Base-by-base conservation (phyloP, 2,329 filamentous ascomycete species). In the Ophioceras dolichostomum region DNA sequence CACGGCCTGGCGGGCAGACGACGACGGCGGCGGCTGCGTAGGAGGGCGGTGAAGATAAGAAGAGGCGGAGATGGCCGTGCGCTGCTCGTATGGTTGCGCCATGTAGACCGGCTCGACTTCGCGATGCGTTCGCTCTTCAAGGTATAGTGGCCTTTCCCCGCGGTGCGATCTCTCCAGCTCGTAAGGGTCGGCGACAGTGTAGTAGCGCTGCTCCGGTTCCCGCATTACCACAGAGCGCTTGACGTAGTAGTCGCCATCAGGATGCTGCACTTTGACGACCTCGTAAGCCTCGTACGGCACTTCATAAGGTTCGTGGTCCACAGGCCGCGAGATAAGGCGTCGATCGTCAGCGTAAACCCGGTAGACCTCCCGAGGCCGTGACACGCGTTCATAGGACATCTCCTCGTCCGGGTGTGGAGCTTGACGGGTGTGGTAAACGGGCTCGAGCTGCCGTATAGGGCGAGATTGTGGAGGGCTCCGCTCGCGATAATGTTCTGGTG, bases 211-310 rank as follows among this genome's bases (percentile, higher is more conserved):
- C 18, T 45, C 45, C 12, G 42, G 43, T 33, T 45, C 44, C 16
- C 38, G 43, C 3, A 40, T 48, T 6, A 37, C 14, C 24, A 49
- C 44, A 4, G 64, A 64, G 20, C 63, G 58, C 28, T 60, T 57
- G 37, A 68, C 57, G 41, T 63, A 61, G 41, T 69, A 70, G 34
- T 65, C 57, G 10, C 66, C 65, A 16, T 59, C 50, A 2, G 59
- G 53, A 45, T 65, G 62, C 10, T 57, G 54, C 7, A 67, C 59
- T 28, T 63, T 59, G 24, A 72, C 56, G 10, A 68, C 52, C 45
- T 72, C 67, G 41, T 62, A 64, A 4, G 57, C 44, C 33, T 60
- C 59, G 41, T 55, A 51, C 36, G n/a, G n/a, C n/a, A n/a, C n/a
- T n/a, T n/a, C n/a, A n/a, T n/a, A n/a, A n/a, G n/a, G n/a, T n/a